Conservation (phyloP, 78 protist genomes). For the Chrysochromulina tobinii region DNA sequence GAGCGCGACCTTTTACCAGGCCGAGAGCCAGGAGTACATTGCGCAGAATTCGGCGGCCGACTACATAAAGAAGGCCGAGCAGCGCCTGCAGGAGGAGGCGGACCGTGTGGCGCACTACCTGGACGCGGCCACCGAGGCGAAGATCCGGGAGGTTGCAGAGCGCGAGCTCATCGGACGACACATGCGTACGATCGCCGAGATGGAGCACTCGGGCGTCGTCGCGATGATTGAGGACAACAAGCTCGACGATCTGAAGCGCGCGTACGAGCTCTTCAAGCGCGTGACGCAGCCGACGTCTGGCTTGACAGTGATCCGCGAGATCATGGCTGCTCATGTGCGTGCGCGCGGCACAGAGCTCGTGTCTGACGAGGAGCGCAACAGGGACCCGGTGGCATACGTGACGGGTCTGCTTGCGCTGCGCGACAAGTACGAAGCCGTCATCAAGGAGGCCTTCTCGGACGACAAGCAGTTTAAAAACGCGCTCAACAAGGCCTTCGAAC, state of each 20-base stretch:
- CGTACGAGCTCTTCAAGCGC: slow-evolving; percentile 59
- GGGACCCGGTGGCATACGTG: slow-evolving; percentile 17
- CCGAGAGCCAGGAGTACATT: slow-evolving; percentile 63
- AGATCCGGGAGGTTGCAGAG: slow-evolving; percentile 68
- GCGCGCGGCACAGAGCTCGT: slow-evolving; percentile 65
- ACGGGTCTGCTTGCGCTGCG: neutral
- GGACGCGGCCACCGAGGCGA: slow-evolving; percentile 50
- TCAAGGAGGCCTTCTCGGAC: neutral
- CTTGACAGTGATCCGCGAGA: neutral
- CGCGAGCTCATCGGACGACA: slow-evolving; percentile 75
- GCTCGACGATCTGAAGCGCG: slow-evolving; percentile 68
- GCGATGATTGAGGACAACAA: slow-evolving; percentile 45
- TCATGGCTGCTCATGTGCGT: slow-evolving; percentile 29
- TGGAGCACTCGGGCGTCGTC: slow-evolving; percentile 35
- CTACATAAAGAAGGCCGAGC: slow-evolving; percentile 71
- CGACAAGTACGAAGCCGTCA: neutral
- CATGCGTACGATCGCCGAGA: slow-evolving; percentile 35
- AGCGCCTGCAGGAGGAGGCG: slow-evolving; percentile 33
- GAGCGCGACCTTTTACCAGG: slow-evolving; percentile 70
- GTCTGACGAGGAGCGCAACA: slow-evolving; percentile 53
- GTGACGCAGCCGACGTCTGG: neutral
- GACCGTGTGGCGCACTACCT: slow-evolving; percentile 41
- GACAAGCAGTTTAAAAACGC: slow-evolving; percentile 17
- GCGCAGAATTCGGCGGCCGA: slow-evolving; percentile 71
- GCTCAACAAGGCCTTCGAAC: slow-evolving; percentile 7